Conservation (phyloP, 169 alveolate genomes). For the Plasmodium falciparum region DNA sequence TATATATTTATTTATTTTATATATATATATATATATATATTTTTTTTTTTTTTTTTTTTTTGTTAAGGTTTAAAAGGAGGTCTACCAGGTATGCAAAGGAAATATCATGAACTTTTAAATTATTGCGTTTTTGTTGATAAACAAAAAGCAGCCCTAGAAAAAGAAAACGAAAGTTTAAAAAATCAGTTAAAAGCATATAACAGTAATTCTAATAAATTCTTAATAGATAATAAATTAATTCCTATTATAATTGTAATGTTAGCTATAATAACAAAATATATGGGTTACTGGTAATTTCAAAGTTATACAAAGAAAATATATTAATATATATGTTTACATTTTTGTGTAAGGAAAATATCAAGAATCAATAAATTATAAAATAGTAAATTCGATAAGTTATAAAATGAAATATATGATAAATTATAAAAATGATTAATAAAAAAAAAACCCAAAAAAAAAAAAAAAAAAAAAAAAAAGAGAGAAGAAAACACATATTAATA, state of each 20-base stretch:
- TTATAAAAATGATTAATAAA: no score
- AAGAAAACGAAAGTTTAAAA: conserved; percentile 85
- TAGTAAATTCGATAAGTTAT: no score
- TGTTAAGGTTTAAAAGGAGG: conserved; percentile 81
- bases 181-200: conserved; percentile 67
- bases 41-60: conserved; percentile 21
- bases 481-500: no score
- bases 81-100: conserved; percentile 78
- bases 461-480: no score
- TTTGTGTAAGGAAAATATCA: background rate
- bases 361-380: no score
- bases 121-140: conserved; percentile 91
- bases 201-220: conserved; percentile 47
- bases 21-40: background rate
- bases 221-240: conserved; percentile 53
- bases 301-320: background rate
- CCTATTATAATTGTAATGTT: conserved; percentile 56
- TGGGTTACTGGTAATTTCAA: conserved; percentile 69
- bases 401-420: no score
- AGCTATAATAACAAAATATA: conserved; percentile 59
- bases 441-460: no score
- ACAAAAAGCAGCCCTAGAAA: conserved; percentile 84
- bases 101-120: conserved; percentile 90
- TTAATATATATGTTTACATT: conserved; percentile 1
- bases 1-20: background rate